Base-by-base conservation (phyloP, 2,329 filamentous ascomycete genomes). In the Alternaria sp. region DNA sequence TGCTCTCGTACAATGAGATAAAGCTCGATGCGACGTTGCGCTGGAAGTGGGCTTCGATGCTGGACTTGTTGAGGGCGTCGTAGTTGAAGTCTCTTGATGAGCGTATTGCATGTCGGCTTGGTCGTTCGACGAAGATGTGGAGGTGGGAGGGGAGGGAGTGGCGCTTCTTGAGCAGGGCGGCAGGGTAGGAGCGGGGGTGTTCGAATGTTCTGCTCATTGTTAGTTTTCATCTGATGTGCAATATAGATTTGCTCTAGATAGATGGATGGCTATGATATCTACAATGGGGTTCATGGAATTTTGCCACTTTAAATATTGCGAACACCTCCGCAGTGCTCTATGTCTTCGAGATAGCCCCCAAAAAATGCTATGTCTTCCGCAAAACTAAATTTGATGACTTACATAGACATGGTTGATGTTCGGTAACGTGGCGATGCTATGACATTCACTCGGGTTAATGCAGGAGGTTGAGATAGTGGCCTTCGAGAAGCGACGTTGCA, bases 1-100 rank as follows among this genome's bases (percentile, higher is more conserved):
- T 45, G 23, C 23, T 61, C 10, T 61, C 58, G 36, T 56, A 61
- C 13, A 46, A 11, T n/a, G 58, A 61, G n/a, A 56, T 36, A 10
- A 61, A 61, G 45, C 45, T 56, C 8, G 58, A 56, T 30, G 30
- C 11, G 21, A 47, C 30, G 30, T 56, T 51, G 17, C 21, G 6
- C 17, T 49, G 32, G 13, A 61, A 26, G 15, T 61, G 58, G 21
- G 43, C 46, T 32, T 61, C 44, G n/a, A 61, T 61, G 7, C 25
- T 40, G 12, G 36, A 21, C 28, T 23, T 50, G 15, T 46, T 56
- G 11, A 61, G n/a, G 7, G 44, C 30, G n/a, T 56, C 28, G 6
- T 56, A 46, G 36, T 28, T 40, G 28, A 60, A 60, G 15, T 25
- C 43, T 23, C 30, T 11, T 17, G 28, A 32, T 23, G 57, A 30